phyloP scores from a whole-genome alignment of 306 rosid genomes.

The Trifolium repens region DNA sequence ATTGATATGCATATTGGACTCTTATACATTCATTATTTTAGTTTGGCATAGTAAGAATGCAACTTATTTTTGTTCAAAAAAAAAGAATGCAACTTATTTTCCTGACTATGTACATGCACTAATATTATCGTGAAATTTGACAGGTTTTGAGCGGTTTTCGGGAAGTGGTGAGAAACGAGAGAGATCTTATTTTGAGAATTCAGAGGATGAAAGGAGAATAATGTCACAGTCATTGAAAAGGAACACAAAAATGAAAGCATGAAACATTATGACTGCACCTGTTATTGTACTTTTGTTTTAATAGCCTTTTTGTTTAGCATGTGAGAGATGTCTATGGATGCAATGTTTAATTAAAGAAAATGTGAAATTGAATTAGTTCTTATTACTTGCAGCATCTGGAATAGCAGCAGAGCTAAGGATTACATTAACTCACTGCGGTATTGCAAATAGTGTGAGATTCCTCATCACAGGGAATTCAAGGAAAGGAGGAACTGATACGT shows the following conservation, averaged over 20 bases:
- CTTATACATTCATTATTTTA: too few relatives aligned
- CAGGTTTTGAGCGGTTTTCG: too few relatives aligned
- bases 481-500: conserved; percentile 89
- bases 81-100: too few relatives aligned
- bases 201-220: too few relatives aligned
- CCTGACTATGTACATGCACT: too few relatives aligned
- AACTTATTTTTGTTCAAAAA: too few relatives aligned
- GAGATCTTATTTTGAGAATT: too few relatives aligned
- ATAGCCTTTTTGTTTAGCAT: neutral
- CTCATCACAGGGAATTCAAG: conserved; percentile 95
- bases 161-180: too few relatives aligned
- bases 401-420: conserved; percentile 88
- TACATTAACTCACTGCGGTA: conserved; percentile 88
- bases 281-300: neutral
- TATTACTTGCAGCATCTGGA: conserved; percentile 80
- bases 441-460: conserved; percentile 82
- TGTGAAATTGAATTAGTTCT: conserved; percentile 10
- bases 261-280: neutral
- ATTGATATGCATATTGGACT: too few relatives aligned
- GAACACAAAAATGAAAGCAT: conserved; percentile 7
- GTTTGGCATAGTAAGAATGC: too few relatives aligned
- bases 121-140: too few relatives aligned
- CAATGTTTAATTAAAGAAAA: neutral
- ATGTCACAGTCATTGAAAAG: too few relatives aligned
- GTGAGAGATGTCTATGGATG: neutral